Evolutionary conservation across 139 green algal genomes (phyloP).

Genomic region (Edaphochlamys debaryana): DNA sequence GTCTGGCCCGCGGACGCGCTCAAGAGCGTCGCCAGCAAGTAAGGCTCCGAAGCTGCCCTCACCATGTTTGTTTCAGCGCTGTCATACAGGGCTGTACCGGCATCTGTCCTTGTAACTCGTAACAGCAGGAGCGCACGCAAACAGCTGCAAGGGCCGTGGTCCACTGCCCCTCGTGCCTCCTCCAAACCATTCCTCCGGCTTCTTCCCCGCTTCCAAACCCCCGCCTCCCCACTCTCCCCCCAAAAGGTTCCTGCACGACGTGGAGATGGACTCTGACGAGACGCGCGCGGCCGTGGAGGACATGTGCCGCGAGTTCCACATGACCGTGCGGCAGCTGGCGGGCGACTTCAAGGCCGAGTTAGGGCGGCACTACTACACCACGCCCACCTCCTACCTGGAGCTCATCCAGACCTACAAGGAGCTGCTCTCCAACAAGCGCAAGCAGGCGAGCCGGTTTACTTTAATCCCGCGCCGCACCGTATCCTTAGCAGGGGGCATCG

Average conservation of each 20-base stretch:
- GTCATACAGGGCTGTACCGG: no score
- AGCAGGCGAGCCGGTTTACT: constrained; percentile 14
- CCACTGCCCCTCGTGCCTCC: no score
- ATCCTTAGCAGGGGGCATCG: no score
- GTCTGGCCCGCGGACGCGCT: constrained; percentile 76
- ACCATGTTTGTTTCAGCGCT: no score
- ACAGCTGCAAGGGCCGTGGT: no score
- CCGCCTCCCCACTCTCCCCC: no score
- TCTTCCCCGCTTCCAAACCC: no score
- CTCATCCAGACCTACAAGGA: constrained; percentile 75
- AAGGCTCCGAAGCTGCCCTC: no score
- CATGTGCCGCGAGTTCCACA: constrained; percentile 78
- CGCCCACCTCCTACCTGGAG: constrained; percentile 79
- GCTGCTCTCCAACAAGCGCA: constrained; percentile 64
- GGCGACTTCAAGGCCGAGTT: constrained; percentile 52
- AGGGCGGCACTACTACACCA: constrained; percentile 71
- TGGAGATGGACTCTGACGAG: constrained; percentile 60
- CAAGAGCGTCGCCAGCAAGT: constrained; percentile 74
- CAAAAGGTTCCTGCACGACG: constrained; percentile 63
- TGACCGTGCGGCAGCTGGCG: constrained; percentile 58
- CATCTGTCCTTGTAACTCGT: no score
- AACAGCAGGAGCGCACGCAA: no score
- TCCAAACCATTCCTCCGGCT: no score
- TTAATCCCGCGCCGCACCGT: no score
- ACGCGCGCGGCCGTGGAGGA: constrained; percentile 61